phyloP scores from a whole-genome alignment of 805 yeast species.

The Wickerhamiella dianesei region DNA sequence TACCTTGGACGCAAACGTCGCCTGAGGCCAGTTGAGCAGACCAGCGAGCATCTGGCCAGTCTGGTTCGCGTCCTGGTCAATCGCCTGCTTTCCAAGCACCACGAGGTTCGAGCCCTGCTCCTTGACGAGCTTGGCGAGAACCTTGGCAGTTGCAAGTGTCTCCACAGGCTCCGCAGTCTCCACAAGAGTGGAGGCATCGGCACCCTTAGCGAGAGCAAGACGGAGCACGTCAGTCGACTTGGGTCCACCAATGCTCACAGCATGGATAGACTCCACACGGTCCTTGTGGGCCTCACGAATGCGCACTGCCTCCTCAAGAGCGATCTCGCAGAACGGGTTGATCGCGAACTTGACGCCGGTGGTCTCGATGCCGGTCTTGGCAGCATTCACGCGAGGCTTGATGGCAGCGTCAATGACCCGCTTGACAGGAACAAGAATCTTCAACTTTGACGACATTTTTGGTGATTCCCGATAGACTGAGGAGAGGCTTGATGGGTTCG shows the following conservation, averaged over 20 bases:
- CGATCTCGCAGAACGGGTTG: conserved; percentile 97
- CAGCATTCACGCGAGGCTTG: conserved; percentile 80
- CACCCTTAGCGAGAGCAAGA: conserved; percentile 90
- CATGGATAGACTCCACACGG: conserved; percentile 70
- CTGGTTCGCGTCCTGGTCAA: conserved; percentile 89
- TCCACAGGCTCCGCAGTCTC: conserved; percentile 66
- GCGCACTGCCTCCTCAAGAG: conserved; percentile 85
- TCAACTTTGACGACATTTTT: conserved; percentile 20
- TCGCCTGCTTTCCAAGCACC: conserved; percentile 89
- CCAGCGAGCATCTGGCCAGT: conserved; percentile 97
- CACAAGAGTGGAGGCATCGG: conserved; percentile 68
- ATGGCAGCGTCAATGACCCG: conserved; percentile 89
- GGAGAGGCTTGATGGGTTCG: not conserved
- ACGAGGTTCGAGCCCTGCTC: conserved; percentile 62
- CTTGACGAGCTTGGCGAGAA: conserved; percentile 60
- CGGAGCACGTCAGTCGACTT: conserved; percentile 81
- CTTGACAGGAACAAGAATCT: conserved; percentile 84
- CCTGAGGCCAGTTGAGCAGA: conserved; percentile 88
- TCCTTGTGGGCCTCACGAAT: conserved; percentile 51
- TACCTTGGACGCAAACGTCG: conserved; percentile 85
- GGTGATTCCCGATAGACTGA: not conserved
- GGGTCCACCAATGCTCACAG: conserved; percentile 78
- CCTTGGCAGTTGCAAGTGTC: conserved; percentile 81
- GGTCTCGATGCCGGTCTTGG: conserved; percentile 72
- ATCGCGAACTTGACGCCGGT: conserved; percentile 84